A percentile compares a stretch with the other conserved stretches of the same genome.
phyloP scores from a whole-genome alignment of 202 grass and related monocot genomes.

The Bolboschoenoplectus hybrid region DNA sequence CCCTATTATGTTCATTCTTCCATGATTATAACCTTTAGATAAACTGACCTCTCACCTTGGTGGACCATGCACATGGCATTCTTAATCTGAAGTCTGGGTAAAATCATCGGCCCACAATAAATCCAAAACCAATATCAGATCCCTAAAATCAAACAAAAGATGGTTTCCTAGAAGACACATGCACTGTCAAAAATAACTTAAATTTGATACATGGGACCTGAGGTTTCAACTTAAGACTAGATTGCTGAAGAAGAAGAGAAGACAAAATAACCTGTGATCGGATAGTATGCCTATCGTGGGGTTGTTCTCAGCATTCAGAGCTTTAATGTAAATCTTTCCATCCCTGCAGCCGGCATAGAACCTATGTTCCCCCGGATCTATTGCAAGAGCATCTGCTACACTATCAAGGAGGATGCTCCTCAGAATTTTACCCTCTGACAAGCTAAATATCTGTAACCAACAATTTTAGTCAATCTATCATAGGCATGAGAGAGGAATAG shows the following conservation, averaged over 20 bases:
- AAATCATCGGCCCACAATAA: not conserved
- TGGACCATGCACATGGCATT: not conserved
- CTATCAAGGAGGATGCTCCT: constrained; percentile 70
- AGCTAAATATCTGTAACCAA: constrained; percentile 74
- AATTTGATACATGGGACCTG: not conserved
- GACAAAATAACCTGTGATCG: constrained; percentile 29
- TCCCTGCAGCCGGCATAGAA: constrained; percentile 93
- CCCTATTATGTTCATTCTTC: not conserved
- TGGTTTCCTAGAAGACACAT: not conserved
- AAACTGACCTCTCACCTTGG: not conserved
- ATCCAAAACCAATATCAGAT: not conserved
- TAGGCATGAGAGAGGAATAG: not conserved
- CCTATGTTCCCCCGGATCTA: constrained; percentile 74
- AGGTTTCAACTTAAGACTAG: not conserved
- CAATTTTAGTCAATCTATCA: not conserved
- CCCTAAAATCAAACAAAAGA: constrained; percentile 7
- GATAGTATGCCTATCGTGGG: constrained; percentile 32
- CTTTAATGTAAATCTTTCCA: constrained; percentile 90
- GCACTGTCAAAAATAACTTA: not conserved
- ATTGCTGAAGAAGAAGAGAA: not conserved
- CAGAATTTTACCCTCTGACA: constrained; percentile 68
- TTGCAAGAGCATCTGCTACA: constrained; percentile 56
- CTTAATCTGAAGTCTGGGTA: not conserved
- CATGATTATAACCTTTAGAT: not conserved
- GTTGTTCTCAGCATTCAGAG: constrained; percentile 65